Evolutionary conservation across 176 grass and related monocot genomes (phyloP), one percentile per base, ranked within the genome.

Genomic region (Aechmea fasciata): DNA sequence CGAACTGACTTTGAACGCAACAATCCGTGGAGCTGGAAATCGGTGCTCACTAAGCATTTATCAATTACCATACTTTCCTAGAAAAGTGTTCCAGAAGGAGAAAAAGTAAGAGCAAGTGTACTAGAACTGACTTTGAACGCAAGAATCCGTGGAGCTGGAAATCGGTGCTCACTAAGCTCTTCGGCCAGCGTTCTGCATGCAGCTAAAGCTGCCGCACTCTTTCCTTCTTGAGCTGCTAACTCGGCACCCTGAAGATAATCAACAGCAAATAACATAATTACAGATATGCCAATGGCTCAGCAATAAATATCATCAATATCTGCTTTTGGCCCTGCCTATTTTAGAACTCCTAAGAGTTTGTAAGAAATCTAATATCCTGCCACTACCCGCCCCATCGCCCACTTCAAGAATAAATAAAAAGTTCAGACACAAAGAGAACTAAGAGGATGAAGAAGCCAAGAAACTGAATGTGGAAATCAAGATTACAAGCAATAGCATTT

Each of bases 111-210:
- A 67, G 62, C 13, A 50, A 52, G 47, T 59, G 72, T 61, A 73
- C 48, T 65, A 12, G 82, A 86, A 83, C 82, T 71, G 33, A 99
- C 94, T 83, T 92, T 93, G 78, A 99, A 93, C 63, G 94, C 82
- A 75, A 99, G 89, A 79, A 99, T 99, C 70, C 84, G 83, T 29
- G 94, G 94, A 85, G 94, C 94, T 48, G 89, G 94, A 79, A 99
- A 99, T 29, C 89, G 94, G 28, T 85, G 75, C 51, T 88, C 94
- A 3, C 87, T 88, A 9, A 99, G 77, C 70, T 99, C 94, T 84
- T 99, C 94, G 28, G 90, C 89, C 73, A 99, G 74, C 52, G 89
- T 99, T 68, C 78, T 91, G 63, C 94, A 99, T 70, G 94, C 94
- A 67, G 89, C 94, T 87, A 99, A 84, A 83, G 84, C 82, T 57